Percentiles rank a stretch among this genome's conserved stretches.
Conservation (phyloP, 2,329 filamentous ascomycete species). For the Ustulina deusta region DNA sequence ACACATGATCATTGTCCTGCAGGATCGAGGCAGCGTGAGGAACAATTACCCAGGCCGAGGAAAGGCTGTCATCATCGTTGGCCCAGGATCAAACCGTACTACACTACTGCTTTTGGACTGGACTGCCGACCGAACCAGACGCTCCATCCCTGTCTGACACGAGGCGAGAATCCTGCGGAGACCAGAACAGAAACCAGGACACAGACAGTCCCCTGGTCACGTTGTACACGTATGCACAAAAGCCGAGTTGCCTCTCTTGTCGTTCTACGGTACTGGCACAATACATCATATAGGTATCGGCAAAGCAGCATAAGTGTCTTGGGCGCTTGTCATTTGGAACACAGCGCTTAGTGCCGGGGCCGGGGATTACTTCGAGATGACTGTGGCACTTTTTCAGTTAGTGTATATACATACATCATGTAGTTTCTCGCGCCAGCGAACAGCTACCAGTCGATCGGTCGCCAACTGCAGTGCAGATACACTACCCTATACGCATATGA, state of each 20-base stretch:
- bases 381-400: constrained; percentile 8
- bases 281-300: neutral
- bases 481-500: neutral
- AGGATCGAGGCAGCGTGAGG: constrained; percentile 25
- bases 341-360: constrained; percentile 19
- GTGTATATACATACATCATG: too few species aligned
- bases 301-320: neutral
- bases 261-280: neutral
- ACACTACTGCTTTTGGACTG: constrained; percentile 39
- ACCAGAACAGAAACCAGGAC: constrained; percentile 15
- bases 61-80: constrained; percentile 12
- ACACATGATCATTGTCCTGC: constrained; percentile 23
- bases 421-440: constrained; percentile 13
- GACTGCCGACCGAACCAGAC: constrained; percentile 38
- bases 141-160: constrained; percentile 40
- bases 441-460: constrained; percentile 32
- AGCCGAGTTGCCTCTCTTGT: constrained; percentile 17
- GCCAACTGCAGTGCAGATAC: constrained; percentile 6
- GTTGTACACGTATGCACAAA: constrained; percentile 25
- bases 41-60: constrained; percentile 21
- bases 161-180: constrained; percentile 39
- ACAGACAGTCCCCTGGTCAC: constrained; percentile 1
- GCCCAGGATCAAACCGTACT: constrained; percentile 27
- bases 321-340: constrained; percentile 8
- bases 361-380: constrained; percentile 6